Evolutionary conservation across 331 rosid species (phyloP), one percentile per base, ranked within the genome.

Genomic region (Cucumis variabilis): DNA sequence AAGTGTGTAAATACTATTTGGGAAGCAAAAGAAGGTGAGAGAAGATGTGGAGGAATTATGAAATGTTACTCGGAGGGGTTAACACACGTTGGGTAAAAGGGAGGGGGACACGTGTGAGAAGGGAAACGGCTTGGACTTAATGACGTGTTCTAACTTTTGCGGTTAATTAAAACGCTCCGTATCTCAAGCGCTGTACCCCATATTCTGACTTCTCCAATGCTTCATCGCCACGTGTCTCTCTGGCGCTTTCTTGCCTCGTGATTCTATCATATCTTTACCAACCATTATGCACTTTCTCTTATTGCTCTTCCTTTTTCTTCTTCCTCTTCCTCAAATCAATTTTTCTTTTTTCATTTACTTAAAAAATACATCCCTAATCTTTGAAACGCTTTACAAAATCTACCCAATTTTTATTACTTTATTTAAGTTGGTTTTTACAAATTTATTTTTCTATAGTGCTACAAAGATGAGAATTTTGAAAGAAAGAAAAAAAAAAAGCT

Each of bases 101-200:
- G 81, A 19, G 13, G 6, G 12, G 0, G 82, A 75, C 82, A 75
- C 82, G 82, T 75, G 82, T 41, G 28, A 12, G 10, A 75, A 12
- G 25, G 37, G 37, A 3, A 1, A 33, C 5, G 25, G 9, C 53
- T 46, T 17, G 17, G 10, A 20, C 7, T 74, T 16, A 27, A 72
- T 75, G 82, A 75, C 60, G 82, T 75, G 82, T 75, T 75, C 82
- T 75, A 75, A 12, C 82, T 75, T 44, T 44, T 75, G 30, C 60
- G 58, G 60, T 75, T 46, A 23, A 46, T 75, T 75, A 44, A 63
- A 75, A 75, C 28, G 60, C 60, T 75, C 30, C 28, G 60, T 41
- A 74, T 41, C 25, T 72, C 79, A 73, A 53, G 79, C 79, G 79
- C 46, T 75, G 82, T 75, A 13, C 28, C 30, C 30, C 58, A 21